A percentile compares a stretch with the other conserved stretches of the same genome.
phyloP scores from a whole-genome alignment of 345 rosid species.

The Pistacia vera region DNA sequence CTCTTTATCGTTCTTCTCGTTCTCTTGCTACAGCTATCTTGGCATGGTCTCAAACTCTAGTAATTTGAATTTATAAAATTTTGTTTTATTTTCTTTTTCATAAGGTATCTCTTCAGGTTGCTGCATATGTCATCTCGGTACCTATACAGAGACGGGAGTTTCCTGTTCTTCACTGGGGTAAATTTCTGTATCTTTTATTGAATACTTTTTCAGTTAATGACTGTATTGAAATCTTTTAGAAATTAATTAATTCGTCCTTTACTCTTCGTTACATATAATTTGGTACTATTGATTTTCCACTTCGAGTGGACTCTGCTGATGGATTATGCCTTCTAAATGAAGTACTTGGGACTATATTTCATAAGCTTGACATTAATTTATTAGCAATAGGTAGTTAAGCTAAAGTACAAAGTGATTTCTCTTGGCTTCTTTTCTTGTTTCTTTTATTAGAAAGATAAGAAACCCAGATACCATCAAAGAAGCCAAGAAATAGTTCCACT shows the following conservation, averaged over 20 bases:
- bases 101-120: slow-evolving; percentile 50
- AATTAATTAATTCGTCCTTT: neutral
- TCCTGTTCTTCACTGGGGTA: slow-evolving; percentile 86
- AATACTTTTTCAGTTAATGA: neutral
- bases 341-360: too few species aligned
- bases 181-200: slow-evolving; percentile 25
- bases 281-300: neutral
- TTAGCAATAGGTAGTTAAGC: neutral
- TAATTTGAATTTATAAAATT: neutral
- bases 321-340: neutral
- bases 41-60: slow-evolving; percentile 37
- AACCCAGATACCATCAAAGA: neutral
- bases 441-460: neutral
- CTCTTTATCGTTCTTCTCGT: slow-evolving; percentile 50
- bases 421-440: neutral
- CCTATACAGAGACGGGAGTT: slow-evolving; percentile 75
- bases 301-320: neutral
- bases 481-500: neutral
- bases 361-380: neutral
- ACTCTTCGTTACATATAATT: neutral
- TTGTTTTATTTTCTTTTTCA: slow-evolving; percentile 9
- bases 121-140: slow-evolving; percentile 67
- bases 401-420: neutral
- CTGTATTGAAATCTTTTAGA: neutral
- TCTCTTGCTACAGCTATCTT: slow-evolving; percentile 75